Percentiles rank a stretch among this genome's conserved stretches.
Conservation (phyloP, 345 rosid genomes). For the Luvunga scandens region DNA sequence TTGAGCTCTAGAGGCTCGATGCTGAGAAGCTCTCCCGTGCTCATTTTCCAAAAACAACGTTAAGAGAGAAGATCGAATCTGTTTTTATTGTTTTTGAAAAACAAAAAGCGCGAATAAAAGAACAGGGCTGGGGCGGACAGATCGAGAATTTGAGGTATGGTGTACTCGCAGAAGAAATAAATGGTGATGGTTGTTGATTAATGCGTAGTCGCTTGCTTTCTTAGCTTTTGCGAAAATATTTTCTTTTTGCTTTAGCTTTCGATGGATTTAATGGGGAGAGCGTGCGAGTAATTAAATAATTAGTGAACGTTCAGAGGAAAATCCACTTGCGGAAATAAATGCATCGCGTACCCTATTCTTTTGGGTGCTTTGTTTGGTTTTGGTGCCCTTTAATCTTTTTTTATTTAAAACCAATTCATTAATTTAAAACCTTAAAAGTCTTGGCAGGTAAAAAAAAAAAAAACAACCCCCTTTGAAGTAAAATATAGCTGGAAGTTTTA, state of each 20-base stretch:
- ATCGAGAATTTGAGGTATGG: neutral
- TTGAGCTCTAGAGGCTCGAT: constrained; percentile 80
- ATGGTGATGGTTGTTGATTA: neutral
- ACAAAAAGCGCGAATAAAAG: neutral
- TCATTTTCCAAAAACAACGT: constrained; percentile 36
- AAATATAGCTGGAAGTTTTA: neutral
- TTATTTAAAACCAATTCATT: neutral
- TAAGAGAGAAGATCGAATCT: neutral
- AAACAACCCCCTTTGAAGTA: neutral
- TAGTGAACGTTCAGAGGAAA: neutral
- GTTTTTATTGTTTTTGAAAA: neutral
- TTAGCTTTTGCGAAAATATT: neutral
- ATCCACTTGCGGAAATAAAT: constrained; percentile 4
- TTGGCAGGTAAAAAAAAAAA: neutral
- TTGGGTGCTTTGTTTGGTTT: neutral
- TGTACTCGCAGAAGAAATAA: neutral
- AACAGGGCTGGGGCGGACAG: neutral
- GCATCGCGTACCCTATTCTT: constrained; percentile 6
- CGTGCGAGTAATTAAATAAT: neutral
- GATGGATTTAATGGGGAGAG: neutral
- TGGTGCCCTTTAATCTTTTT: neutral
- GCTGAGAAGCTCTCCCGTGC: constrained; percentile 66
- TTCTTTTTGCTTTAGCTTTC: neutral
- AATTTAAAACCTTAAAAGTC: neutral
- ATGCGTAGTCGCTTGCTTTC: neutral